Evolutionary conservation across 2,329 filamentous ascomycete genomes (phyloP).

Genomic region (Gyromitra esculenta): DNA sequence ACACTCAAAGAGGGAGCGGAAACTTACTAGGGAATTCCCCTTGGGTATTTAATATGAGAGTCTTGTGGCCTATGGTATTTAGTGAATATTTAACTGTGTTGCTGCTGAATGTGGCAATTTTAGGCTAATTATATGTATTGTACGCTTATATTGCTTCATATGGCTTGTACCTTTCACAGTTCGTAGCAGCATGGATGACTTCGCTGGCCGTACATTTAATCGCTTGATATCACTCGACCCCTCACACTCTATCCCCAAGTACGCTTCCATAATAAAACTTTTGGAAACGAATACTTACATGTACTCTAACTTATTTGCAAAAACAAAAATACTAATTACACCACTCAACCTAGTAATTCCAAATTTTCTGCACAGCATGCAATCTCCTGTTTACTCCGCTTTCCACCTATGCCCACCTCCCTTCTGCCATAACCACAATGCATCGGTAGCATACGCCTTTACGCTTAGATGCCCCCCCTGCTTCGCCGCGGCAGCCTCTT

Average conservation of each 20-base stretch:
- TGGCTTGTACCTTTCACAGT: not conserved
- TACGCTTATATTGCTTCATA: not conserved
- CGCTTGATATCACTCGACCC: conserved; percentile 16
- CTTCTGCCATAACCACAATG: conserved; percentile 71
- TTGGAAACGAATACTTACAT: not conserved
- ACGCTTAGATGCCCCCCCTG: conserved; percentile 79
- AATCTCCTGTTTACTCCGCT: conserved; percentile 48
- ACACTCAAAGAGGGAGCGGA: not conserved
- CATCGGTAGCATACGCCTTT: conserved; percentile 85
- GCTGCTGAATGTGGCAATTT: not conserved
- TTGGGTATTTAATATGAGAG: not conserved
- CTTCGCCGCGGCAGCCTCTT: conserved; percentile 75
- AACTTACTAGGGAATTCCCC: too few relatives aligned
- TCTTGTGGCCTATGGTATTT: not conserved
- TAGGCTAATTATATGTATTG: not conserved
- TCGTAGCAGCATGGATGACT: not conserved
- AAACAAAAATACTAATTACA: not conserved
- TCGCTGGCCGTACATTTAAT: not conserved
- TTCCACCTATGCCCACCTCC: conserved; percentile 57
- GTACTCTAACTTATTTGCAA: not conserved
- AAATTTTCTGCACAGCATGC: not conserved
- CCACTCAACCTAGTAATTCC: not conserved
- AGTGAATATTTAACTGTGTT: not conserved
- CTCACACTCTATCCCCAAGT: not conserved
- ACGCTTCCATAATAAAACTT: not conserved